phyloP scores from a whole-genome alignment of 2,329 filamentous ascomycete genomes.

The Paecilomyces sp. region DNA sequence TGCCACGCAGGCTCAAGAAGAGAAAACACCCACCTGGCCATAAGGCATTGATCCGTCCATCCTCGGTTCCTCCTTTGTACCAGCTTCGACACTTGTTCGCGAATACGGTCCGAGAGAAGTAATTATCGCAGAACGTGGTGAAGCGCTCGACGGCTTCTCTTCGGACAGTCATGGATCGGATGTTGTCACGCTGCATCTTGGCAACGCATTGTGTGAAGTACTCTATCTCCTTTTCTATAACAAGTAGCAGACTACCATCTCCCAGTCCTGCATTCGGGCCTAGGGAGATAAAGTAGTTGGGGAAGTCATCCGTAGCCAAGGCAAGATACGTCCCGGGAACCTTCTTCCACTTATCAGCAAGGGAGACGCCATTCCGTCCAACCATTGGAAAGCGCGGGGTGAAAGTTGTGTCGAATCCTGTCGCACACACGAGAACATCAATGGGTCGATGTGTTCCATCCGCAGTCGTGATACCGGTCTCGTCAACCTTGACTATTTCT shows the following conservation, averaged over 20 bases:
- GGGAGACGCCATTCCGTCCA: conserved; percentile 18
- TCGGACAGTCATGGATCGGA: conserved; percentile 20
- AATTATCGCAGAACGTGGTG: conserved; percentile 24
- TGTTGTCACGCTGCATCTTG: conserved; percentile 30
- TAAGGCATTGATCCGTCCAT: conserved; percentile 23
- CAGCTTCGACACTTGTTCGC: conserved; percentile 29
- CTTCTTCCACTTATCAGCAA: conserved; percentile 22
- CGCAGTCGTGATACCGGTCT: conserved; percentile 23
- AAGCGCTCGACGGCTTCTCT: conserved; percentile 21
- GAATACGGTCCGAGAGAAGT: conserved; percentile 28
- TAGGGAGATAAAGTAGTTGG: conserved; percentile 27
- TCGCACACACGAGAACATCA: conserved; percentile 32
- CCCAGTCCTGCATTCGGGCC: conserved; percentile 26
- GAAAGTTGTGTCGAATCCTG: conserved; percentile 30
- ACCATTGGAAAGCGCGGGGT: conserved; percentile 28
- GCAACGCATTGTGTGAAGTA: conserved; percentile 26
- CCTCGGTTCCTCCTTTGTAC: conserved; percentile 28
- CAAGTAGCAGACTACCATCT: conserved; percentile 25
- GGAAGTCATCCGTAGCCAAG: conserved; percentile 25
- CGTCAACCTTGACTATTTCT: conserved; percentile 40
- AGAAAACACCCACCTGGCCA: conserved; percentile 24
- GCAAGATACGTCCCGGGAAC: conserved; percentile 30
- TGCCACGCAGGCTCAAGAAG: background rate
- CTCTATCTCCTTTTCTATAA: conserved; percentile 25
- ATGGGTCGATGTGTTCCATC: conserved; percentile 24